These are phyloP conservation scores for Penicillium simplicissimum DNA, from an alignment of 495 filamentous ascomycete genomes.

Conservation along the genomic window DNA sequence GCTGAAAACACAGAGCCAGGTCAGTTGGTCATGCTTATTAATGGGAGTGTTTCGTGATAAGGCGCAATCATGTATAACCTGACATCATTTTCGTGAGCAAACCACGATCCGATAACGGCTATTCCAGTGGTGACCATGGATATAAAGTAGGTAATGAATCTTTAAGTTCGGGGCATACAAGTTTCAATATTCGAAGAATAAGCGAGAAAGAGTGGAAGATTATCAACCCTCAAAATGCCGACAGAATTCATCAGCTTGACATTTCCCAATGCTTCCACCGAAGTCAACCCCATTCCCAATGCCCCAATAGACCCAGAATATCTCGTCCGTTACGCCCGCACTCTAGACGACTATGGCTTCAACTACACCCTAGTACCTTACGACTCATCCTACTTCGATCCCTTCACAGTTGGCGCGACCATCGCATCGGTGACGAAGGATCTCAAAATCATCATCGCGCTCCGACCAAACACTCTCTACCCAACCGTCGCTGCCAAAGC, in stretches of 20 bases:
- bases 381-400: constrained; percentile 50
- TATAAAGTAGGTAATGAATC: background rate
- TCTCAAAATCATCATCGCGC: constrained; percentile 56
- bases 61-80: background rate
- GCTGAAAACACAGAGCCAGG: too few relatives aligned
- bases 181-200: background rate
- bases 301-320: constrained; percentile 48
- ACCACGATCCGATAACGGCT: background rate
- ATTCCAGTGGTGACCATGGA: background rate
- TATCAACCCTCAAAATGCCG: constrained; percentile 39
- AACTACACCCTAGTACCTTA: constrained; percentile 58
- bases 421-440: constrained; percentile 53
- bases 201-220: background rate
- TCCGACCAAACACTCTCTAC: constrained; percentile 57
- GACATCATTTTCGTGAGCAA: background rate
- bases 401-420: constrained; percentile 53
- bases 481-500: constrained; percentile 57
- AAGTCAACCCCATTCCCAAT: constrained; percentile 49
- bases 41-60: background rate
- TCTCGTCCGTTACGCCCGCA: constrained; percentile 49
- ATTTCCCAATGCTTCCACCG: constrained; percentile 51
- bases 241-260: constrained; percentile 57
- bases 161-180: too few relatives aligned
- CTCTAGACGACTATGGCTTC: constrained; percentile 53
- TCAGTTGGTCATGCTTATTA: background rate